Conservation (phyloP, 2,329 filamentous ascomycete genomes). For the Teratosphaeria pseudoeucalypti region DNA sequence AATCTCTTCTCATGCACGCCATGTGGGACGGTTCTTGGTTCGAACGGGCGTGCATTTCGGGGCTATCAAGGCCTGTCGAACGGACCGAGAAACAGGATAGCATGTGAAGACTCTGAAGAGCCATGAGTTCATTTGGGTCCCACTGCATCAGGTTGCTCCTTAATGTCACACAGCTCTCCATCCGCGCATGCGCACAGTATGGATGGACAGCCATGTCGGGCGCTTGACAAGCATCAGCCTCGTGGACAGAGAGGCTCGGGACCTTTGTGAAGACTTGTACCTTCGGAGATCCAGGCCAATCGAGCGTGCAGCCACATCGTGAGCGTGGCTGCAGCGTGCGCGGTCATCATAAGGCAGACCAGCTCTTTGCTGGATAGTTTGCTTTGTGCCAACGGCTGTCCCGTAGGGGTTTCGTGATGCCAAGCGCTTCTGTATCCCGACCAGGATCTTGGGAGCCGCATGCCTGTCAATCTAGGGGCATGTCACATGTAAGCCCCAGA, state of each 20-base stretch:
- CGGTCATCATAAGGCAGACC: too few relatives aligned
- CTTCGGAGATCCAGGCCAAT: background rate
- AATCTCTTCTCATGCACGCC: slow-evolving; percentile 1
- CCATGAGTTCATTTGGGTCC: background rate
- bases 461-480: too few relatives aligned
- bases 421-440: too few relatives aligned
- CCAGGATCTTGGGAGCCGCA: too few relatives aligned
- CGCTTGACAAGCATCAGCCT: background rate
- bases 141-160: background rate
- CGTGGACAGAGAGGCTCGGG: background rate
- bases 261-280: background rate
- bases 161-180: background rate
- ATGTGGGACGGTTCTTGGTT: background rate
- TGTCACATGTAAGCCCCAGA: too few relatives aligned
- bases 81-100: background rate
- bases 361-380: too few relatives aligned
- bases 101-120: background rate
- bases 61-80: background rate
- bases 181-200: background rate
- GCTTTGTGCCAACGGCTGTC: too few relatives aligned
- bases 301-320: background rate
- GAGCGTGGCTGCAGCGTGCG: background rate
- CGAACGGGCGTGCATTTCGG: background rate
- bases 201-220: background rate
- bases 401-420: too few relatives aligned